Percentiles rank a stretch among this genome's conserved stretches.
These are phyloP conservation scores for Arachnomyces sp. DNA, from an alignment of 2,329 filamentous ascomycete species.

Conservation along the genomic window DNA sequence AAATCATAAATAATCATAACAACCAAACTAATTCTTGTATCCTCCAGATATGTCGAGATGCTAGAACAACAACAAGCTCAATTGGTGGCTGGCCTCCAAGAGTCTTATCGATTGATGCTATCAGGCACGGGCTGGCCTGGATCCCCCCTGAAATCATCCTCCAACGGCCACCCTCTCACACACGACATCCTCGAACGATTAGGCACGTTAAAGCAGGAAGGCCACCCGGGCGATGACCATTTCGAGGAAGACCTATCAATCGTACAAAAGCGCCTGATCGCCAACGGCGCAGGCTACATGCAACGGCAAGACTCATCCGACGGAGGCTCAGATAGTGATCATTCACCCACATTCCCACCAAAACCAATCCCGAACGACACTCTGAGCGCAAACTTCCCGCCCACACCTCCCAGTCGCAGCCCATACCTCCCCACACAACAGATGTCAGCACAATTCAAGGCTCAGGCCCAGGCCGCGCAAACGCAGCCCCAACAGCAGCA, in stretches of 20 bases:
- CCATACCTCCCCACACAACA: conserved; percentile 24
- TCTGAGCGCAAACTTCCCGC: conserved; percentile 24
- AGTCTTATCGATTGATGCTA: conserved; percentile 49
- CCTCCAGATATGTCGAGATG: conserved; percentile 55
- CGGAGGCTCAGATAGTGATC: conserved; percentile 50
- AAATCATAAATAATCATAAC: conserved; percentile 3
- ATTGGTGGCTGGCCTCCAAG: conserved; percentile 54
- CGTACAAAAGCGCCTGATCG: conserved; percentile 50
- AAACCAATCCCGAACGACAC: conserved; percentile 4
- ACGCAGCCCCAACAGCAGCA: no score
- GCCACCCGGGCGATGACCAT: conserved; percentile 36
- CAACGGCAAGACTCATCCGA: conserved; percentile 50
- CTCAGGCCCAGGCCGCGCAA: no score
- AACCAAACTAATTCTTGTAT: background rate
- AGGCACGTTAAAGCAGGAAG: conserved; percentile 48
- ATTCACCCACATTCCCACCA: conserved; percentile 27
- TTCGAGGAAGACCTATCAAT: conserved; percentile 54
- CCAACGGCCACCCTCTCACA: conserved; percentile 52
- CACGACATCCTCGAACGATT: conserved; percentile 57
- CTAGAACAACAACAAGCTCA: conserved; percentile 59
- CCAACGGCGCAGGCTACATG: conserved; percentile 45
- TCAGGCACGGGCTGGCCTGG: conserved; percentile 51
- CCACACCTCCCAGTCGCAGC: conserved; percentile 35
- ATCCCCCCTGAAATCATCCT: conserved; percentile 42
- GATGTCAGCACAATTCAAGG: conserved; percentile 13